A percentile compares a stretch with the other conserved stretches of the same genome.
Evolutionary conservation across 352 stramenopile genomes (phyloP).

Genomic region (Globisporangium iwayamae): DNA sequence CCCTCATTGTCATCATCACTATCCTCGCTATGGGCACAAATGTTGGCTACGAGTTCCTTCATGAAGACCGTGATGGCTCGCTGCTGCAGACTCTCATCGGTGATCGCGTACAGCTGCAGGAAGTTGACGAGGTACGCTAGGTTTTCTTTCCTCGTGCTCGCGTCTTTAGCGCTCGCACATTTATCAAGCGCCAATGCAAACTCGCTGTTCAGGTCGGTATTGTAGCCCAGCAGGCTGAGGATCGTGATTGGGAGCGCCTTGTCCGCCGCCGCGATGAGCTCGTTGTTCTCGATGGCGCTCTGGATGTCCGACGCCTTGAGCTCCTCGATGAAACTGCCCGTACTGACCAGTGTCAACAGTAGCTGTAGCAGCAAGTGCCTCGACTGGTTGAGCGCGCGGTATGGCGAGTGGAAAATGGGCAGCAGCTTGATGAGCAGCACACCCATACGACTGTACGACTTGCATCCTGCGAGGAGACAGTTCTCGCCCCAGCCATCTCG

Average conservation of each 20-base stretch:
- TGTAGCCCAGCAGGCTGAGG: constrained; percentile 65
- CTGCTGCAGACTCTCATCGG: constrained; percentile 41
- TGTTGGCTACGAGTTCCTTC: constrained; percentile 31
- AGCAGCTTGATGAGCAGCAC: constrained; percentile 36
- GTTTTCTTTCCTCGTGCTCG: constrained; percentile 26
- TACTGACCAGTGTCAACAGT: constrained; percentile 52
- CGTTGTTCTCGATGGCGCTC: constrained; percentile 54
- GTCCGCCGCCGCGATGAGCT: constrained; percentile 38
- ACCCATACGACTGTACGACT: constrained; percentile 1
- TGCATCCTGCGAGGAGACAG: constrained; percentile 13
- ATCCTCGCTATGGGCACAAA: constrained; percentile 5
- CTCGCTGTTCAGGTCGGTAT: constrained; percentile 61
- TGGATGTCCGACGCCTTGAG: constrained; percentile 52
- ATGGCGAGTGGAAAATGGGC: constrained; percentile 29
- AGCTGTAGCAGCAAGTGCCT: constrained; percentile 49
- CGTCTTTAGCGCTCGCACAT: constrained; percentile 25
- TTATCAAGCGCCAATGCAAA: constrained; percentile 43
- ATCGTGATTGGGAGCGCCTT: constrained; percentile 61
- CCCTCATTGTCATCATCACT: constrained; percentile 11
- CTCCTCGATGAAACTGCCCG: constrained; percentile 43
- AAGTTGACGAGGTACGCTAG: constrained; percentile 65
- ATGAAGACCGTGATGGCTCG: constrained; percentile 53
- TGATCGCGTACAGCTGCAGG: constrained; percentile 56
- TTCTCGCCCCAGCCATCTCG: constrained; percentile 17
- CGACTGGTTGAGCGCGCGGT: constrained; percentile 19